Percentiles rank a stretch among this genome's conserved stretches.
Conservation (phyloP, 129 eudicot genomes). For the Chrysanthemum seticuspe region DNA sequence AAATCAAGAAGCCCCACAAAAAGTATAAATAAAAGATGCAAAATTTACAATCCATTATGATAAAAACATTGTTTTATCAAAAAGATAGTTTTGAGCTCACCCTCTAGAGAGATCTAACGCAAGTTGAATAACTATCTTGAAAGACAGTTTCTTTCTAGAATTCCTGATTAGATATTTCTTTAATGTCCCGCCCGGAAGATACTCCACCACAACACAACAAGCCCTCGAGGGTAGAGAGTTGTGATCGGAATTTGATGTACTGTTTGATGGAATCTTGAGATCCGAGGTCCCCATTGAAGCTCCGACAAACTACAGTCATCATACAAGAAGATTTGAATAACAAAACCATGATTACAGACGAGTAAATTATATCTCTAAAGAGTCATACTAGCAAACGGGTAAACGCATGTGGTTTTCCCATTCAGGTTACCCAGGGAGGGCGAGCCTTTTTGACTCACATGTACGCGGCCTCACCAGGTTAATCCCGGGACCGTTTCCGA, state of each 20-base stretch:
- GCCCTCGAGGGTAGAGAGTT: slow-evolving; percentile 72
- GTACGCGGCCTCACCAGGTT: no score
- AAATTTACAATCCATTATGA: not conserved
- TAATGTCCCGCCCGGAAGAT: slow-evolving; percentile 74
- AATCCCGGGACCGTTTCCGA: no score
- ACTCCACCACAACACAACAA: slow-evolving; percentile 96
- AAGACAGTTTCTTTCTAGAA: slow-evolving; percentile 37
- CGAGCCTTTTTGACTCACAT: no score
- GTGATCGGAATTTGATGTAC: slow-evolving; percentile 33
- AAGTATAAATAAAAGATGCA: not conserved
- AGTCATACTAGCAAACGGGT: not conserved
- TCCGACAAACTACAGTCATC: slow-evolving; percentile 63
- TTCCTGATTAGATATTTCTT: slow-evolving; percentile 48
- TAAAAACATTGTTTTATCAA: not conserved
- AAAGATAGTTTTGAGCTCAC: slow-evolving; percentile 15
- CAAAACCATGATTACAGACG: not conserved
- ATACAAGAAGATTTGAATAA: not conserved
- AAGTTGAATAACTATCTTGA: slow-evolving; percentile 43
- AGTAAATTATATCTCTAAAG: not conserved
- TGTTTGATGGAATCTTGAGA: slow-evolving; percentile 63
- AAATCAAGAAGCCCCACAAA: slow-evolving; percentile 12
- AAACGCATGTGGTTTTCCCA: no score
- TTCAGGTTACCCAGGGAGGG: no score
- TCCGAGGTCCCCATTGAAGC: slow-evolving; percentile 97
- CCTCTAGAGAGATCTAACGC: slow-evolving; percentile 46